A percentile compares a stretch with the other conserved stretches of the same genome.
Conservation (phyloP, 192 early-diverging fungal species). For the Backusella liffmaniae region DNA sequence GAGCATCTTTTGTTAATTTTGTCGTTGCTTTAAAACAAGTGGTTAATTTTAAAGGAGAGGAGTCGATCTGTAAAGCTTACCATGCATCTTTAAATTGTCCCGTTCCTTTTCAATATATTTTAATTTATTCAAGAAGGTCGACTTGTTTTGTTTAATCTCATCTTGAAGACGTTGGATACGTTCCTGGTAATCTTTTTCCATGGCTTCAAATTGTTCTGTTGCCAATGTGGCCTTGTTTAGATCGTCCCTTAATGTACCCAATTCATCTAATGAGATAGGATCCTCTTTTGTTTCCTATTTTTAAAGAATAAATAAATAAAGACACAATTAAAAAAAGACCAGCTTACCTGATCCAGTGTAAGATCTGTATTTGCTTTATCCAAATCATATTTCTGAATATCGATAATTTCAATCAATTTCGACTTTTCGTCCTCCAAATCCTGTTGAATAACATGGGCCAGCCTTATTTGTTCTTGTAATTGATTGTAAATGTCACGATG, state of each 20-base stretch:
- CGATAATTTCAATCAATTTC: conserved; percentile 1
- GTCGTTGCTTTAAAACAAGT: not conserved
- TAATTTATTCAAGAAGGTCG: not conserved
- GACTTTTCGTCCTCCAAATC: not conserved
- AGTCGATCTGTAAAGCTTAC: not conserved
- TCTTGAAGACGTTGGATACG: not conserved
- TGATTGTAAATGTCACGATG: conserved; percentile 3
- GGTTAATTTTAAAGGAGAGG: not conserved
- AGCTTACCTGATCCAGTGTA: not conserved
- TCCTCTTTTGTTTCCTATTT: not conserved
- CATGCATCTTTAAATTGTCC: not conserved
- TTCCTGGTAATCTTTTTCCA: not conserved
- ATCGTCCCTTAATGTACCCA: not conserved
- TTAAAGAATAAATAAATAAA: not conserved
- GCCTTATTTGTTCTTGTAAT: not conserved
- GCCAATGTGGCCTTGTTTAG: not conserved
- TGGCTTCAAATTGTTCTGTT: not conserved
- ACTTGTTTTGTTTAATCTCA: not conserved
- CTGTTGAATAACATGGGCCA: not conserved
- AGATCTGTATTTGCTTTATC: not conserved
- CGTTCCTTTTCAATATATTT: not conserved
- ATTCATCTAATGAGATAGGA: not conserved
- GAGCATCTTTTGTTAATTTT: not conserved
- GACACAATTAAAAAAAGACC: not conserved
- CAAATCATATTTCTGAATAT: conserved; percentile 1